These are phyloP conservation scores for Phalaenopsis aphrodite DNA, from an alignment of 106 monocot genomes.

Conservation along the genomic window DNA sequence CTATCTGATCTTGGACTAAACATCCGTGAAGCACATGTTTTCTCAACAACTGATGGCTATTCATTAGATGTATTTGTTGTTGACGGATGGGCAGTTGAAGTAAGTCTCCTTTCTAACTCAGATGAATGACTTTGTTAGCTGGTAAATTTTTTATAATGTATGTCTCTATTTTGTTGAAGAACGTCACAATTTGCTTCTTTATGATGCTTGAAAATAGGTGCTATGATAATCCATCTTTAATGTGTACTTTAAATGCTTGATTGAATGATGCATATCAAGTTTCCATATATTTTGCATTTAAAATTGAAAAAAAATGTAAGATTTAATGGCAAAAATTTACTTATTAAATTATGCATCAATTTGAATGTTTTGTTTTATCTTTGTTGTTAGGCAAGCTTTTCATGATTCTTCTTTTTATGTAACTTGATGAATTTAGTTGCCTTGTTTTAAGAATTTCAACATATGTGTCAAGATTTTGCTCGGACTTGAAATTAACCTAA, in stretches of 20 bases:
- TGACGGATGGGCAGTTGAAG: slow-evolving; percentile 67
- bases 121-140: background rate
- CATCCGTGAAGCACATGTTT: slow-evolving; percentile 83
- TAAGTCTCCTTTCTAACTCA: slow-evolving; percentile 14
- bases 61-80: slow-evolving; percentile 81
- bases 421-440: background rate
- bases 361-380: background rate
- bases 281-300: background rate
- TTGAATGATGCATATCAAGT: background rate
- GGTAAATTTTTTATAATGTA: background rate
- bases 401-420: background rate
- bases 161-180: background rate
- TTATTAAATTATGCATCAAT: background rate
- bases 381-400: background rate
- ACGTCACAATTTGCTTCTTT: background rate
- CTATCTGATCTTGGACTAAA: slow-evolving; percentile 68
- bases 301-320: background rate
- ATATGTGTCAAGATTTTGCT: too few relatives aligned
- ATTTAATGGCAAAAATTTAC: background rate
- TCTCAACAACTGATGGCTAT: slow-evolving; percentile 72
- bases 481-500: too few relatives aligned
- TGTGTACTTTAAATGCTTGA: background rate
- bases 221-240: background rate
- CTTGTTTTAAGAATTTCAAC: background rate
- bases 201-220: background rate